A percentile compares a stretch with the other conserved stretches of the same genome.
These are phyloP conservation scores for Zalaria sp. DNA, from an alignment of 2,329 filamentous ascomycete genomes.

Conservation along the genomic window DNA sequence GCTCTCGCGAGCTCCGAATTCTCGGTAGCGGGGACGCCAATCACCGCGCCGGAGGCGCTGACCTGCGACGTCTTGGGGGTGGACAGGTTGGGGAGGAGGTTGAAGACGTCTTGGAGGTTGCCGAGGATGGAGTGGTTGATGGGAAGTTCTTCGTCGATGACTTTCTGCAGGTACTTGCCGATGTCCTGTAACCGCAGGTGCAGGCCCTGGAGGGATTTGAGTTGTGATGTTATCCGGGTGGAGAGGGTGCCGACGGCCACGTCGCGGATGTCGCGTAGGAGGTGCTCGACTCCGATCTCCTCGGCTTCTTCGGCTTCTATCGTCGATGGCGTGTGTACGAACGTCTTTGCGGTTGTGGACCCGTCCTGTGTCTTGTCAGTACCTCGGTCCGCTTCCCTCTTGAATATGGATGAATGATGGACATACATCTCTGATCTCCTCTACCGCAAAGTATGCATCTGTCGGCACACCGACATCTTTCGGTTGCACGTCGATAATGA, in stretches of 20 bases:
- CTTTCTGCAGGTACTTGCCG: constrained; percentile 87
- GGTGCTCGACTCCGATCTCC: constrained; percentile 96
- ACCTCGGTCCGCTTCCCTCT: background rate
- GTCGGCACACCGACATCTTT: constrained; percentile 97
- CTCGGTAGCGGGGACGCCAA: constrained; percentile 42
- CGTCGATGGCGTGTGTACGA: constrained; percentile 94
- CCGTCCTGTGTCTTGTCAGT: constrained; percentile 54
- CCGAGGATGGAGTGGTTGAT: constrained; percentile 96
- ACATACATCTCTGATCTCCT: constrained; percentile 93
- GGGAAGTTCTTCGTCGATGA: constrained; percentile 80
- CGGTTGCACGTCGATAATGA: constrained; percentile 96
- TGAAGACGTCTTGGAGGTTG: constrained; percentile 98
- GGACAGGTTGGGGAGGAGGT: constrained; percentile 88
- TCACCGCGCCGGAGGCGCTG: constrained; percentile 35
- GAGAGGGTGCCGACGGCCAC: constrained; percentile 94
- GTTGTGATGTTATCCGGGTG: constrained; percentile 91
- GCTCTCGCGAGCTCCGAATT: constrained; percentile 84
- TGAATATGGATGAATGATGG: background rate
- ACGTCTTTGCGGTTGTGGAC: constrained; percentile 91
- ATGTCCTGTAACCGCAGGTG: constrained; percentile 93
- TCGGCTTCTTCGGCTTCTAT: constrained; percentile 99
- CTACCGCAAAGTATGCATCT: constrained; percentile 96
- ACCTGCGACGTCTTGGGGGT: constrained; percentile 54
- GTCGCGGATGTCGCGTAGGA: constrained; percentile 93
- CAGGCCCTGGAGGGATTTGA: constrained; percentile 91